A percentile compares a stretch with the other conserved stretches of the same genome.
Conservation (phyloP, 2,329 filamentous ascomycete species). For the Talaromyces funiculosus region DNA sequence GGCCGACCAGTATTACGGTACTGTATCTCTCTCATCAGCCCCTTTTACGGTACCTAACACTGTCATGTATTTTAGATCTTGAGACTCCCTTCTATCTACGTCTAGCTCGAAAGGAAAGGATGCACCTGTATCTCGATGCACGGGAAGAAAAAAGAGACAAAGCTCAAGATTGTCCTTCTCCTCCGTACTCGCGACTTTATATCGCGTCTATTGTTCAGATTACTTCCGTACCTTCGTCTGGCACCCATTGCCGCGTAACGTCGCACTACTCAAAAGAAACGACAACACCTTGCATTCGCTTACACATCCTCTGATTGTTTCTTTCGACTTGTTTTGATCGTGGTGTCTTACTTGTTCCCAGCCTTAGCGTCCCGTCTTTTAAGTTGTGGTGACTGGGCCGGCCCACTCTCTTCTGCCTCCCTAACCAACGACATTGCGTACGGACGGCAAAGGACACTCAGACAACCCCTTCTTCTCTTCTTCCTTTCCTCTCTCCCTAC, state of each 20-base stretch:
- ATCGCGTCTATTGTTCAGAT: neutral
- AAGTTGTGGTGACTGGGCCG: neutral
- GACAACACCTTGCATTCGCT: neutral
- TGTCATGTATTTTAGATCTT: neutral
- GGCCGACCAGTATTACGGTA: neutral
- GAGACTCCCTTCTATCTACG: too few relatives aligned
- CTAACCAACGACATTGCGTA: neutral
- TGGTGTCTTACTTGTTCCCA: slow-evolving; percentile 2
- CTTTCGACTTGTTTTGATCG: neutral
- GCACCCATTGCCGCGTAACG: neutral
- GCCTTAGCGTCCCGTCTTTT: slow-evolving; percentile 5
- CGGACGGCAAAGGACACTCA: neutral
- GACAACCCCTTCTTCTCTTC: slow-evolving; percentile 3
- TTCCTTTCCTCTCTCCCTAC: neutral
- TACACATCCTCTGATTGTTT: neutral
- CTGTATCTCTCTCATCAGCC: neutral
- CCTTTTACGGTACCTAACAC: neutral
- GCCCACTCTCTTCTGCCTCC: slow-evolving; percentile 6
- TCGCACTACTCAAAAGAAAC: neutral
- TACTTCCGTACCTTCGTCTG: neutral
- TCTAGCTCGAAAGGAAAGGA: neutral
- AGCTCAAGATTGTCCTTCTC: neutral
- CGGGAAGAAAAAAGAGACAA: neutral
- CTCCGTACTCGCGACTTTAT: too few relatives aligned
- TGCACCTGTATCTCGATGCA: neutral